Evolutionary conservation across 2,329 filamentous ascomycete species (phyloP).

Genomic region (Macrophomina pseudophaseolina): DNA sequence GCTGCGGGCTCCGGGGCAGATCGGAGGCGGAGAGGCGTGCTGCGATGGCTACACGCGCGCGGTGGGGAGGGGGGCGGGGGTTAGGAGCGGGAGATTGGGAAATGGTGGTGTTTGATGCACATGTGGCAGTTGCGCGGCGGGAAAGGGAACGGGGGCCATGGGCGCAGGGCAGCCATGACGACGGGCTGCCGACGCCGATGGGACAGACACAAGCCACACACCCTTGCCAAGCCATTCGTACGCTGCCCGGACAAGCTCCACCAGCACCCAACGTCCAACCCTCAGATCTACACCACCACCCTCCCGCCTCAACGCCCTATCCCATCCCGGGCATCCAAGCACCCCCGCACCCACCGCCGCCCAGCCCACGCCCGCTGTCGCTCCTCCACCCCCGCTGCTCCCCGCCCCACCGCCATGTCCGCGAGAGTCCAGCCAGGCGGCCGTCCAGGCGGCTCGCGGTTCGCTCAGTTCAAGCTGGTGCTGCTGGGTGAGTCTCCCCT

Average conservation of each 20-base stretch:
- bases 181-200: conserved; percentile 11
- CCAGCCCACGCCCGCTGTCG: conserved; percentile 22
- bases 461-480: conserved; percentile 99
- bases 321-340: conserved; percentile 19
- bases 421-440: conserved; percentile 77
- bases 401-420: conserved; percentile 67
- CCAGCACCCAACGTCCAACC: conserved; percentile 24
- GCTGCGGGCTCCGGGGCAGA: neutral
- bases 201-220: conserved; percentile 22
- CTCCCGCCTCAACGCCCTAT: conserved; percentile 26
- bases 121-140: conserved; percentile 19
- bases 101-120: conserved; percentile 21
- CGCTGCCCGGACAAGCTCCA: conserved; percentile 24
- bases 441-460: conserved; percentile 71
- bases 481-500: conserved; percentile 75
- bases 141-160: conserved; percentile 7
- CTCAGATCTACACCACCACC: conserved; percentile 27
- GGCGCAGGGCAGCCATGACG: neutral
- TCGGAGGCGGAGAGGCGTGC: neutral
- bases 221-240: conserved; percentile 27
- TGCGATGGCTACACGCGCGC: neutral
- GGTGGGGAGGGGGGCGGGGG: conserved; percentile 19
- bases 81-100: conserved; percentile 14
- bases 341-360: conserved; percentile 2
- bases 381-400: conserved; percentile 31